phyloP scores from a whole-genome alignment of 768 basidiomycete species.

The Daedaleopsis sinensis region DNA sequence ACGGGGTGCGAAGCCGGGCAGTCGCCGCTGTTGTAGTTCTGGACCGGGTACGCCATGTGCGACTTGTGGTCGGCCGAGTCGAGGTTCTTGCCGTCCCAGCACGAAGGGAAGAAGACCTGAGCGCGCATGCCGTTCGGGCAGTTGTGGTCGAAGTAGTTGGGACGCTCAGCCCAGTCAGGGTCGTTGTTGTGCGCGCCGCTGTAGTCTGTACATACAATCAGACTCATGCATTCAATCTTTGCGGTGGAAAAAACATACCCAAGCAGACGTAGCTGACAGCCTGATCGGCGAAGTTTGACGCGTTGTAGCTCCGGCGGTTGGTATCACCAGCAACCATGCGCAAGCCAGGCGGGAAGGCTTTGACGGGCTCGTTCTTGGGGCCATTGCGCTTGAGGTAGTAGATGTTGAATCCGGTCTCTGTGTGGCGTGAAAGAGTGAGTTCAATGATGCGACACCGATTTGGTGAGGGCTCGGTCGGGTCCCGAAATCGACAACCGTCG shows the following conservation, averaged over 20 bases:
- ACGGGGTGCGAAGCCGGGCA: conserved; percentile 29
- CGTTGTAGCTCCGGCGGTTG: conserved; percentile 34
- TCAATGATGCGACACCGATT: no score
- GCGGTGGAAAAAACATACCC: conserved; percentile 8
- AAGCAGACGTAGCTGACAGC: conserved; percentile 39
- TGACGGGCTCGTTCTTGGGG: conserved; percentile 22
- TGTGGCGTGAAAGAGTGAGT: background rate
- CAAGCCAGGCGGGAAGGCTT: conserved; percentile 30
- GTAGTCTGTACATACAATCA: conserved; percentile 12
- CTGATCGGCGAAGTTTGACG: conserved; percentile 30
- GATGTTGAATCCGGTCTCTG: conserved; percentile 25
- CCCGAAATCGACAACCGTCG: no score
- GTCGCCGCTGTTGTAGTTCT: conserved; percentile 26
- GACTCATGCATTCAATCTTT: background rate
- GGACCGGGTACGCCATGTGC: conserved; percentile 40
- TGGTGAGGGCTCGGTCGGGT: no score
- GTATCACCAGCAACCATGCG: conserved; percentile 36
- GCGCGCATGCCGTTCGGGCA: conserved; percentile 33
- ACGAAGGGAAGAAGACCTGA: conserved; percentile 37
- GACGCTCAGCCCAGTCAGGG: conserved; percentile 22
- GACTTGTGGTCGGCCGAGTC: conserved; percentile 42
- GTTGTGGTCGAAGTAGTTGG: conserved; percentile 17
- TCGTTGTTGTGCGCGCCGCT: conserved; percentile 22
- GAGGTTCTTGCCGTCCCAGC: conserved; percentile 44
- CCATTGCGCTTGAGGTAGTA: conserved; percentile 28